These are phyloP conservation scores for Tylopilus sp. DNA, from an alignment of 768 basidiomycete genomes.

Conservation along the genomic window DNA sequence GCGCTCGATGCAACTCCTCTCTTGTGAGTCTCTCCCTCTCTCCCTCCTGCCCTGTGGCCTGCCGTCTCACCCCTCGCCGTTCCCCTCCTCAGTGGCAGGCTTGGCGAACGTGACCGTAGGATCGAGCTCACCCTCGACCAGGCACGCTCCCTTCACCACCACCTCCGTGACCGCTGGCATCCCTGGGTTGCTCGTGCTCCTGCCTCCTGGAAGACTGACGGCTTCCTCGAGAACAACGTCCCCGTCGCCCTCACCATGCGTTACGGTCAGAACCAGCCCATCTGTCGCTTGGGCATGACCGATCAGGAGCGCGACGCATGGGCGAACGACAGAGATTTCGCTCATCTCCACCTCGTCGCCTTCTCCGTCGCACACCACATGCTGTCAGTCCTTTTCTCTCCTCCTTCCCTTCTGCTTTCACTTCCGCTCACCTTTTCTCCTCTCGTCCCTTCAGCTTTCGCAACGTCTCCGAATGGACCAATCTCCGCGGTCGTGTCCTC, in stretches of 20 bases:
- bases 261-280: background rate
- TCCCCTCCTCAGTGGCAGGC: background rate
- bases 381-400: background rate
- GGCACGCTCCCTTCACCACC: background rate
- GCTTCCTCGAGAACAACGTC: background rate
- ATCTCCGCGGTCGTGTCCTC: background rate
- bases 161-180: background rate
- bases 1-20: background rate
- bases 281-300: background rate
- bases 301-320: background rate
- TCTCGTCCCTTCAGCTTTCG: background rate
- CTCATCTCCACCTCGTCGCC: background rate
- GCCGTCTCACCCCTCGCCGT: background rate
- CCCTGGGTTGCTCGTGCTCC: background rate
- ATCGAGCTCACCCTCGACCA: background rate
- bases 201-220: background rate
- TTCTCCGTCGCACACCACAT: background rate
- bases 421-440: too few relatives aligned
- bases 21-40: background rate
- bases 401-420: too few relatives aligned
- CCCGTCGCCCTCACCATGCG: background rate
- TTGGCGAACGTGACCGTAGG: background rate
- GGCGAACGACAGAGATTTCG: background rate
- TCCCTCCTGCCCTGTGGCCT: too few relatives aligned
- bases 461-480: background rate